Evolutionary conservation across 345 rosid genomes (phyloP).

Genomic region (Arabis hirsuta): DNA sequence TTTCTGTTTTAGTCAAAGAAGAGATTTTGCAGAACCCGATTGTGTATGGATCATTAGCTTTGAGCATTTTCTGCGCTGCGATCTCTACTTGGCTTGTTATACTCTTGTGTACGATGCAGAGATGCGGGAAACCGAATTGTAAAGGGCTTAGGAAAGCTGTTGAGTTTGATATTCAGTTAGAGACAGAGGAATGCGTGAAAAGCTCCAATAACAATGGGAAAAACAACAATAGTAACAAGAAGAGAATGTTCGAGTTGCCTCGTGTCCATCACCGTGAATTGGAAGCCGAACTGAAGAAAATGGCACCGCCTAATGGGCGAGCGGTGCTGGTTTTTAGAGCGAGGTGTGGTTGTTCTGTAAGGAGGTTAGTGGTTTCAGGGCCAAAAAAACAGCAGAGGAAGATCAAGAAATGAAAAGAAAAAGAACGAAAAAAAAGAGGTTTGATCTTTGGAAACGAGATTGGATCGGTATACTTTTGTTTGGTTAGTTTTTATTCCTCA

Average conservation of each 20-base stretch:
- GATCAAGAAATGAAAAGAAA: constrained; percentile 67
- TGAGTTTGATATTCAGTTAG: constrained; percentile 89
- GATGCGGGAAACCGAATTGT: constrained; percentile 81
- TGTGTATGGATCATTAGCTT: constrained; percentile 71
- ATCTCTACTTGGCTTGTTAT: constrained; percentile 64
- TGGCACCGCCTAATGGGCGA: constrained; percentile 84
- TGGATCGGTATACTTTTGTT: constrained; percentile 26
- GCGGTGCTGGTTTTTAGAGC: constrained; percentile 75
- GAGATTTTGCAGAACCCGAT: constrained; percentile 71
- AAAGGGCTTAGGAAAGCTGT: constrained; percentile 83
- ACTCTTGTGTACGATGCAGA: constrained; percentile 62
- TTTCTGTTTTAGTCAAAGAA: constrained; percentile 54
- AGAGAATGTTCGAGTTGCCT: constrained; percentile 60
- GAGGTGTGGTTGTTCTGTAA: constrained; percentile 76
- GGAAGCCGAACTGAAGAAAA: constrained; percentile 80
- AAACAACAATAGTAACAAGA: constrained; percentile 48
- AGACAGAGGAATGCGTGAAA: constrained; percentile 87
- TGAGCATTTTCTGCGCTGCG: constrained; percentile 65
- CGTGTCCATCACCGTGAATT: constrained; percentile 70
- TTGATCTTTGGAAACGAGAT: constrained; percentile 28
- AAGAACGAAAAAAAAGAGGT: background rate
- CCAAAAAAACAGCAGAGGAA: constrained; percentile 69
- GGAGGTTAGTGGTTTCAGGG: constrained; percentile 87
- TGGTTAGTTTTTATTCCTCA: constrained; percentile 27
- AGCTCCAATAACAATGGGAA: constrained; percentile 45